Conservation (phyloP, 2,329 filamentous ascomycete species). For the Colletotrichum caudatum region DNA sequence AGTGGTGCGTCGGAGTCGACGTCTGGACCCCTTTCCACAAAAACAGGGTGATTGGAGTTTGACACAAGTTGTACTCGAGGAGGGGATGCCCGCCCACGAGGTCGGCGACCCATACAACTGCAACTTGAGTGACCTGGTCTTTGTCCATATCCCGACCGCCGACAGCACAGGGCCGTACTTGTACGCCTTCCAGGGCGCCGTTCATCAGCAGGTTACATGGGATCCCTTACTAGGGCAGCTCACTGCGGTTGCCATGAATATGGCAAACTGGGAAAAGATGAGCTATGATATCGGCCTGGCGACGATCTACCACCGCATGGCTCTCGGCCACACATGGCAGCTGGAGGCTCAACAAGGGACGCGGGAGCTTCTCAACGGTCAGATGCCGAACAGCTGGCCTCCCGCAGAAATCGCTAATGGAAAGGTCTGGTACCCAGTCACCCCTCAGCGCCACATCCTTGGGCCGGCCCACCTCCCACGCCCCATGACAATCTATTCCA, state of each 20-base stretch:
- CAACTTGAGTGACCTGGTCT: constrained; percentile 20
- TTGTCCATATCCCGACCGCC: not conserved
- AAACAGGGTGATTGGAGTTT: constrained; percentile 16
- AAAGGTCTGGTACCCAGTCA: not conserved
- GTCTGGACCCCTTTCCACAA: not conserved
- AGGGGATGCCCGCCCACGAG: not conserved
- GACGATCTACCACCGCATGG: not conserved
- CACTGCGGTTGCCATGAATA: not conserved
- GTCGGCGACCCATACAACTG: constrained; percentile 23
- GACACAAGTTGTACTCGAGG: constrained; percentile 1
- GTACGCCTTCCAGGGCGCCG: not conserved
- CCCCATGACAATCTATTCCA: not conserved
- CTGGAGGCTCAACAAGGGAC: not conserved
- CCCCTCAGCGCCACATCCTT: not conserved
- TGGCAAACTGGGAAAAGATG: constrained; percentile 10
- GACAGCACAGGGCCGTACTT: not conserved
- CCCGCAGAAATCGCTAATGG: not conserved
- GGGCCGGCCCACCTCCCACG: not conserved
- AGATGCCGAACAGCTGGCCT: not conserved
- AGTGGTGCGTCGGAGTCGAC: not conserved
- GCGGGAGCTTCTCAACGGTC: not conserved
- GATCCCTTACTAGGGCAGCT: constrained; percentile 19
- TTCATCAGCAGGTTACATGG: not conserved
- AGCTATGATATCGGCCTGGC: not conserved
- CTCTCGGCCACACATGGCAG: not conserved